A percentile compares a stretch with the other conserved stretches of the same genome.
These are phyloP conservation scores for Babesia ovis DNA, from an alignment of 169 alveolate genomes.

Conservation along the genomic window DNA sequence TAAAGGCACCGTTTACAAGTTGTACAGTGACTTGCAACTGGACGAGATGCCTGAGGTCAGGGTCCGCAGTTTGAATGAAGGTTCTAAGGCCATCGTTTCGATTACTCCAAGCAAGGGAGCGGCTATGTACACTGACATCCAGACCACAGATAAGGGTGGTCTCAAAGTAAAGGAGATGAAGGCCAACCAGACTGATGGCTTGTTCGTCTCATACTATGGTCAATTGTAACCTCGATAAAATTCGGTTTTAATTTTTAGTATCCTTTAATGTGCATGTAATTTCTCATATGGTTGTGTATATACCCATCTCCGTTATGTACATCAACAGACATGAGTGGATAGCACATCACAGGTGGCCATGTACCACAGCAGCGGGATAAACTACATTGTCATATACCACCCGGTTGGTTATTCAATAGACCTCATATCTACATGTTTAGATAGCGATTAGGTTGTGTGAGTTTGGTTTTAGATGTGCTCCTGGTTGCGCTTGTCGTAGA, in stretches of 20 bases:
- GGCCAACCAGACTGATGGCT: neutral
- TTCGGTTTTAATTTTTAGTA: too few species aligned
- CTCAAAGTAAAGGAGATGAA: neutral
- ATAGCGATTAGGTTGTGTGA: neutral
- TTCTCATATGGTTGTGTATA: too few species aligned
- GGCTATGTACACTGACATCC: conserved; percentile 3
- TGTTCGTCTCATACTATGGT: conserved; percentile 22
- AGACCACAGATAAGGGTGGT: neutral
- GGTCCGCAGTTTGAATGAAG: neutral
- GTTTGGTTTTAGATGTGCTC: conserved; percentile 17
- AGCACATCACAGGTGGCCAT: too few species aligned
- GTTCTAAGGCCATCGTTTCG: neutral
- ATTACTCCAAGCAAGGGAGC: neutral
- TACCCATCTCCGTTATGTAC: too few species aligned
- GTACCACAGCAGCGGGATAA: too few species aligned
- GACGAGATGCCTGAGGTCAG: conserved; percentile 29
- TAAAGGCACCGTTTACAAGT: neutral
- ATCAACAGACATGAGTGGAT: too few species aligned
- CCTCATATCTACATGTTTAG: neutral
- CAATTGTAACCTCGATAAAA: conserved; percentile 2
- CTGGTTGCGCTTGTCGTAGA: conserved; percentile 67
- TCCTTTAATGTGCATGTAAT: too few species aligned
- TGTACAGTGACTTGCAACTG: neutral
- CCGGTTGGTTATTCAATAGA: too few species aligned
- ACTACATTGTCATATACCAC: too few species aligned